Evolutionary conservation across 2,329 filamentous ascomycete genomes (phyloP).

Genomic region (Cercospora sp.): DNA sequence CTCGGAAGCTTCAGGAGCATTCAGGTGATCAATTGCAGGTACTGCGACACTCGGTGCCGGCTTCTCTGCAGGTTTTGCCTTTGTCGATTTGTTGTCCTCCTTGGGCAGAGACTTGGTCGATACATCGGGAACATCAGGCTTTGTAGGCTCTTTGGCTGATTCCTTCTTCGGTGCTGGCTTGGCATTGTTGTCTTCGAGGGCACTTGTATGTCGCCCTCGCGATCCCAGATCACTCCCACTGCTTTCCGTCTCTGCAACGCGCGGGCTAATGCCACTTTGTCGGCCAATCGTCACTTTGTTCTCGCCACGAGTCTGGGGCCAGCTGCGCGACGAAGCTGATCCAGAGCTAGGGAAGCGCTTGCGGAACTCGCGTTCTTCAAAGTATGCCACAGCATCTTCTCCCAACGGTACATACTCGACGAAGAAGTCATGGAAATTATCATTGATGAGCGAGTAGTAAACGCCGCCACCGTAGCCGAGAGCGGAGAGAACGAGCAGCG

Average conservation of each 20-base stretch:
- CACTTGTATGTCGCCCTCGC: slow-evolving; percentile 63
- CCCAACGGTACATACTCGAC: slow-evolving; percentile 94
- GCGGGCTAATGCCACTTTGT: slow-evolving; percentile 82
- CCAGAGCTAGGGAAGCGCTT: slow-evolving; percentile 70
- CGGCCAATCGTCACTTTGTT: slow-evolving; percentile 79
- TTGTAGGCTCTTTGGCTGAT: slow-evolving; percentile 28
- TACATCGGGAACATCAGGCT: slow-evolving; percentile 29
- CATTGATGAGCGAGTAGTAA: slow-evolving; percentile 88
- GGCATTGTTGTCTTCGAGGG: slow-evolving; percentile 52
- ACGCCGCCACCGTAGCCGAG: slow-evolving; percentile 84
- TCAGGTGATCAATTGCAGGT: slow-evolving; percentile 74
- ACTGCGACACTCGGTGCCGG: slow-evolving; percentile 42
- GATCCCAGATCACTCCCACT: slow-evolving; percentile 43
- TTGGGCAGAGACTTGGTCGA: slow-evolving; percentile 25
- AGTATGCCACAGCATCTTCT: slow-evolving; percentile 90
- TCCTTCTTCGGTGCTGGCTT: slow-evolving; percentile 43
- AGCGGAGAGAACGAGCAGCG: slow-evolving; percentile 72
- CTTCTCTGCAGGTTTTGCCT: slow-evolving; percentile 51
- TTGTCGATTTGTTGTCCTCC: slow-evolving; percentile 24
- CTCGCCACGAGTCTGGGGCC: slow-evolving; percentile 56
- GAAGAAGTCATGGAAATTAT: slow-evolving; percentile 99
- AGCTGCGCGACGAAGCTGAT: slow-evolving; percentile 41
- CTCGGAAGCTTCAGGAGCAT: slow-evolving; percentile 74
- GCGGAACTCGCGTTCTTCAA: slow-evolving; percentile 92
- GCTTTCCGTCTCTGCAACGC: slow-evolving; percentile 64